Evolutionary conservation across 2,329 filamentous ascomycete genomes (phyloP), one percentile per base, ranked within the genome.

Genomic region (Plectosphaerella sp.): DNA sequence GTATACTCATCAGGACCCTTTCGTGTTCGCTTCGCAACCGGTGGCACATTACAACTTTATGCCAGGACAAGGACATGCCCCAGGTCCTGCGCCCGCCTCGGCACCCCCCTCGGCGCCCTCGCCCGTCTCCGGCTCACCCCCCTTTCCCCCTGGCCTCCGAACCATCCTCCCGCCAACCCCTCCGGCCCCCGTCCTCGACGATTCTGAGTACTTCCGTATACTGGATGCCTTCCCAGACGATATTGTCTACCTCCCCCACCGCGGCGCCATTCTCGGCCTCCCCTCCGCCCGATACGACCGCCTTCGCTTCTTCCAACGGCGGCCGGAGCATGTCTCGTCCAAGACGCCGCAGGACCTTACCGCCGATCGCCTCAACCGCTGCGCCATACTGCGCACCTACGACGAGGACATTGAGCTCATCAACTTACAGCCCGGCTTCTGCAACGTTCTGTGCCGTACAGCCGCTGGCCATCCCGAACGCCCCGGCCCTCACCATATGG

Each of bases 391-490:
- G 22, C 74, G 78, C n/a, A 73, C 74, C 10, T 77, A 75, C 55
- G 69, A 72, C 53, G 71, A 72, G 47, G 76, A 78, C 33, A 57
- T 80, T 24, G 78, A 81, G 61, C 63, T 83, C 33, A 59, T 73
- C 25, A 67, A 61, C 25, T 12, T 54, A 57, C 28, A 48, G 49
- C 10, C 50, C 3, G 51, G 57, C 3, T 55, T 57, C 10, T 58
- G 57, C 16, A 49, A 66, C 16, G 45, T 63, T 4, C 62, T 67
- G 48, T 67, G 65, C 43, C 62, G 67, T 47, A 58, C 72, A 12
- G n/a, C 41, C 16, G n/a, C 11, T 9, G 41, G 41, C n/a, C 15
- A 5, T 9, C 41, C 41, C 16, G 16, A 16, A 20, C 18, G 15
- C 7, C 37, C 16, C 37, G 15, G 15, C 14, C 3, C 22, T 22